Evolutionary conservation across 2,329 filamentous ascomycete species (phyloP).

Genomic region (Tympanopsis confertula): DNA sequence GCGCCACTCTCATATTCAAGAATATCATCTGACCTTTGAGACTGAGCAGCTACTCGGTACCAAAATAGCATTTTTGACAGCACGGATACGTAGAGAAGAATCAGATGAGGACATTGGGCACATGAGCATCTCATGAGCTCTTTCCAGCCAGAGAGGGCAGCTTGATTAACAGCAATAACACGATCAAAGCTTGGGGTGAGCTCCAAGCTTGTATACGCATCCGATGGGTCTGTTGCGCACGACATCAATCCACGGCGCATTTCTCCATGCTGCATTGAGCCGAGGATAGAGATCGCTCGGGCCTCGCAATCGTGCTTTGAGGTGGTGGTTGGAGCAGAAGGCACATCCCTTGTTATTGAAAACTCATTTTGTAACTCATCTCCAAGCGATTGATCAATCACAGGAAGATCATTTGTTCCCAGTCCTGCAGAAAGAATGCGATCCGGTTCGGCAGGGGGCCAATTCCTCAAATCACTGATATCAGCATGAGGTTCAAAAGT

Average conservation of each 20-base stretch:
- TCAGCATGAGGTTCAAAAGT: too few species aligned
- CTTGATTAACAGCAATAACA: slow-evolving; percentile 5
- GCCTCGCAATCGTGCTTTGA: slow-evolving; percentile 5
- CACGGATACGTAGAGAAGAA: slow-evolving; percentile 6
- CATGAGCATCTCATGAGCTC: slow-evolving; percentile 6
- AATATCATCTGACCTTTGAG: too few species aligned
- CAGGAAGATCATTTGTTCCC: too few species aligned
- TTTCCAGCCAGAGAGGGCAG: slow-evolving; percentile 3
- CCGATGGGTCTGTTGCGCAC: slow-evolving; percentile 4
- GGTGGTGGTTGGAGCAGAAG: too few species aligned
- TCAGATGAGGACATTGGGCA: slow-evolving; percentile 4
- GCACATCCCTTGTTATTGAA: too few species aligned
- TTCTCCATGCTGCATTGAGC: slow-evolving; percentile 4
- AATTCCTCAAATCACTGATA: too few species aligned
- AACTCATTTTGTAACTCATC: too few species aligned
- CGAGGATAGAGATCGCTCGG: slow-evolving; percentile 4
- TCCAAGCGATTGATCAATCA: too few species aligned
- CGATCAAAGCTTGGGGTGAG: slow-evolving; percentile 4
- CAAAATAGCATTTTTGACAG: slow-evolving; percentile 6
- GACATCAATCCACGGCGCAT: slow-evolving; percentile 1
- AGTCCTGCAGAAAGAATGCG: too few species aligned
- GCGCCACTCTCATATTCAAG: too few species aligned
- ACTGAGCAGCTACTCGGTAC: slow-evolving; percentile 5
- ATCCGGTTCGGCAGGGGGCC: too few species aligned
- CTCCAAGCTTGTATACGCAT: slow-evolving; percentile 3